Conservation (phyloP, 495 filamentous ascomycete genomes). For the Hypoxylon intermedium region DNA sequence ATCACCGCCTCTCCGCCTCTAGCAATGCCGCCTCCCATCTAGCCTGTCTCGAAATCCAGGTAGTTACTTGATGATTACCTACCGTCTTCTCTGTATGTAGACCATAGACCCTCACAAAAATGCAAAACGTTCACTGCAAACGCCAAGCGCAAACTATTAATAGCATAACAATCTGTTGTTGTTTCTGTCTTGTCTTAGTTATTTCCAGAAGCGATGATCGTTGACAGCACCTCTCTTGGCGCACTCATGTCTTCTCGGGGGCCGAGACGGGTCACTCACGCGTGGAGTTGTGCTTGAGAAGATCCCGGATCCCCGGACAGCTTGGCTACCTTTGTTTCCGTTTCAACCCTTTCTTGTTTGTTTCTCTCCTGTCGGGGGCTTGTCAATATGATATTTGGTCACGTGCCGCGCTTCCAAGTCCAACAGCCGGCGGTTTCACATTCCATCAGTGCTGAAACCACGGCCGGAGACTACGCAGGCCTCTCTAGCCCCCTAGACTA, state of each 20-base stretch:
- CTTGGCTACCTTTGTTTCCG: conserved; percentile 32
- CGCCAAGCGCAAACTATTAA: conserved; percentile 23
- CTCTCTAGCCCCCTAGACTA: conserved; percentile 17
- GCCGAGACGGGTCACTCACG: conserved; percentile 8
- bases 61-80: background rate
- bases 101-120: conserved; percentile 1
- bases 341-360: conserved; percentile 31
- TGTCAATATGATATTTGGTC: conserved; percentile 7
- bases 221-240: conserved; percentile 23
- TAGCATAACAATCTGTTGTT: conserved; percentile 20
- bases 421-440: conserved; percentile 33
- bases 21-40: too few relatives aligned
- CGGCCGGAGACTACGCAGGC: conserved; percentile 19
- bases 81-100: conserved; percentile 1
- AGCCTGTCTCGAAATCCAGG: background rate
- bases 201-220: conserved; percentile 37
- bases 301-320: conserved; percentile 15
- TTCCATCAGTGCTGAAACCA: conserved; percentile 36
- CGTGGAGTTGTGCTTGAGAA: conserved; percentile 8
- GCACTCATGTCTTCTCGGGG: conserved; percentile 14
- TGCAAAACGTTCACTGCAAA: conserved; percentile 7
- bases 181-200: conserved; percentile 37
- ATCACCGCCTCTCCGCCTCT: too few relatives aligned
- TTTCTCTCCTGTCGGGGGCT: conserved; percentile 13
- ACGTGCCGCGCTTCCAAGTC: conserved; percentile 29